phyloP scores from a whole-genome alignment of 2,329 filamentous ascomycete species.

The Penicillium aurantiogriseum region DNA sequence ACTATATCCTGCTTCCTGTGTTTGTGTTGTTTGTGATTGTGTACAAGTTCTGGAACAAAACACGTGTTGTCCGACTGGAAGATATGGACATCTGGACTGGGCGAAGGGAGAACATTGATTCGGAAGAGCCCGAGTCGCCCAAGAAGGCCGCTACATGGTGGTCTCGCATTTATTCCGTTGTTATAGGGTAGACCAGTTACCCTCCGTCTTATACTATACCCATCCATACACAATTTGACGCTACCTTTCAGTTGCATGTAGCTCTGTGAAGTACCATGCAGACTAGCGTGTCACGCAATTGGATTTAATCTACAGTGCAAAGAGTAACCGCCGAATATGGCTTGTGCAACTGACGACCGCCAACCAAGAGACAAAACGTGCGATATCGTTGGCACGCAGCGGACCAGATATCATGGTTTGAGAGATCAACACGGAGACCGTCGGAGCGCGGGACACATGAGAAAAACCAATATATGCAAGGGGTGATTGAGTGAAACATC shows the following conservation, averaged over 20 bases:
- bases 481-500: not conserved
- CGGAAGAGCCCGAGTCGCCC: conserved; percentile 9
- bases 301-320: not conserved
- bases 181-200: conserved; percentile 23
- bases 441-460: conserved; percentile 12
- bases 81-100: conserved; percentile 45
- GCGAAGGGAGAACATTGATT: conserved; percentile 25
- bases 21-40: conserved; percentile 48
- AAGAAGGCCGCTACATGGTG: conserved; percentile 15
- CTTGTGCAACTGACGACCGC: not conserved
- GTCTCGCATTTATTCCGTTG: conserved; percentile 20
- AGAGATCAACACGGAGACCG: conserved; percentile 26
- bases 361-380: not conserved
- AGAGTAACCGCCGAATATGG: not conserved
- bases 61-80: conserved; percentile 34
- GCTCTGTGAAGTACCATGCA: not conserved
- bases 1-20: conserved; percentile 55
- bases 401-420: not conserved
- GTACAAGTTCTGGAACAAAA: conserved; percentile 48
- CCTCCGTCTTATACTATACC: not conserved
- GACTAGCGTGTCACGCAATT: not conserved
- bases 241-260: not conserved
- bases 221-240: not conserved
- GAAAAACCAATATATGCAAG: not conserved
- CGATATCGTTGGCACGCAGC: not conserved